These are phyloP conservation scores for Hibiscus trionum DNA, from an alignment of 345 rosid species.

Conservation along the genomic window DNA sequence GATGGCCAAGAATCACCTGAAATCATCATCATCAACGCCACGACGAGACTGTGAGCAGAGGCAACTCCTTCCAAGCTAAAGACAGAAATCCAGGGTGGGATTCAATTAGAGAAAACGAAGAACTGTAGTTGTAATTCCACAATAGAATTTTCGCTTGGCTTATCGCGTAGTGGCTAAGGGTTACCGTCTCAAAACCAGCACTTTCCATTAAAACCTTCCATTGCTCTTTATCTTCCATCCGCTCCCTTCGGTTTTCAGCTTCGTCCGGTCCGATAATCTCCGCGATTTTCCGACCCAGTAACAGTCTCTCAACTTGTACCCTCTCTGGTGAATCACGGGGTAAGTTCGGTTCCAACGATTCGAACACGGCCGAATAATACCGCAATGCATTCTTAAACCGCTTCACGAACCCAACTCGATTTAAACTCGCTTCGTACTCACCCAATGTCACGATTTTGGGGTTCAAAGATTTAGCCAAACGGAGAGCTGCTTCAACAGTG, in stretches of 20 bases:
- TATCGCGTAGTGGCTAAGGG: slow-evolving; percentile 65
- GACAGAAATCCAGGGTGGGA: slow-evolving; percentile 63
- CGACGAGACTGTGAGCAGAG: slow-evolving; percentile 77
- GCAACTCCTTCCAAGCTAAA: slow-evolving; percentile 70
- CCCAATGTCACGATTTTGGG: slow-evolving; percentile 73
- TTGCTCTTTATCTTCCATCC: slow-evolving; percentile 66
- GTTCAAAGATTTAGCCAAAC: slow-evolving; percentile 51
- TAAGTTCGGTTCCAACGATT: slow-evolving; percentile 73
- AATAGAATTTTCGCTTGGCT: slow-evolving; percentile 74
- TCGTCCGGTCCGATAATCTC: slow-evolving; percentile 47
- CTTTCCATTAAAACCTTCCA: slow-evolving; percentile 69
- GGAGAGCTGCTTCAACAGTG: slow-evolving; percentile 47
- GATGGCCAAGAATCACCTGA: background rate
- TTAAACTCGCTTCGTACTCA: slow-evolving; percentile 73
- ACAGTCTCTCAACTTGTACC: slow-evolving; percentile 43
- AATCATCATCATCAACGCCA: slow-evolving; percentile 50
- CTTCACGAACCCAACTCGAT: slow-evolving; percentile 41
- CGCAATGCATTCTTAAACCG: slow-evolving; percentile 57
- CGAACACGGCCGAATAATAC: slow-evolving; percentile 65
- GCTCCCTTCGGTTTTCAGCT: slow-evolving; percentile 40
- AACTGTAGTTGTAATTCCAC: slow-evolving; percentile 69
- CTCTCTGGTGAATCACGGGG: slow-evolving; percentile 53
- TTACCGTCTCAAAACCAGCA: slow-evolving; percentile 59
- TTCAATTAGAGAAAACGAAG: slow-evolving; percentile 45
- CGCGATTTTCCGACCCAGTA: slow-evolving; percentile 59